Percentiles rank a stretch among this genome's conserved stretches.
phyloP scores from a whole-genome alignment of 208 protist species.

The Porcisia deanei region DNA sequence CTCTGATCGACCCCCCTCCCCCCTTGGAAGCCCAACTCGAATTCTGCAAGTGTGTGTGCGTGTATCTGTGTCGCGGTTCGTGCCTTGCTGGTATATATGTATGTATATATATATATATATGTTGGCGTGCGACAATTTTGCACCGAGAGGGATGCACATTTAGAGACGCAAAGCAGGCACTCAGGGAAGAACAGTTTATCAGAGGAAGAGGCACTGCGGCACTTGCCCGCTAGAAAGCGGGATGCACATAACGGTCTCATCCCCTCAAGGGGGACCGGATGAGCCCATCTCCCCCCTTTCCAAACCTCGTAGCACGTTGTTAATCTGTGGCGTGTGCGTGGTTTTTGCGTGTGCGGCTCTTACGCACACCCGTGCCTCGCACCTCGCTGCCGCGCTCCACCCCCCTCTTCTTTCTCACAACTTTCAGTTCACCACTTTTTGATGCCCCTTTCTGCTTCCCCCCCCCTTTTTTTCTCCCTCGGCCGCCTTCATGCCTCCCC shows the following conservation, averaged over 20 bases:
- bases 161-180: background rate
- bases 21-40: no score
- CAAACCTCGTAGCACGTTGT: background rate
- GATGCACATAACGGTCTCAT: background rate
- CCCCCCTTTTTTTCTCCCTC: background rate
- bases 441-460: background rate
- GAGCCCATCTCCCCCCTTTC: background rate
- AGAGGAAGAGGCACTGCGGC: background rate
- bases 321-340: background rate
- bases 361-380: background rate
- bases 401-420: background rate
- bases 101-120: background rate
- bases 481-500: background rate
- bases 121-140: background rate
- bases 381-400: background rate
- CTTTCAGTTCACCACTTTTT: background rate
- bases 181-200: background rate
- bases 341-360: background rate
- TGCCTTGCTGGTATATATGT: background rate
- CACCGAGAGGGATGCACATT: background rate
- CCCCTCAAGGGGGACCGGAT: background rate
- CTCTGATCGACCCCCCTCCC: no score
- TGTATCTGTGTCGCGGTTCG: background rate
- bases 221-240: background rate
- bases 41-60: background rate